These are phyloP conservation scores for Pseudogymnoascus sp. DNA, from an alignment of 2,329 filamentous ascomycete genomes.

Conservation along the genomic window DNA sequence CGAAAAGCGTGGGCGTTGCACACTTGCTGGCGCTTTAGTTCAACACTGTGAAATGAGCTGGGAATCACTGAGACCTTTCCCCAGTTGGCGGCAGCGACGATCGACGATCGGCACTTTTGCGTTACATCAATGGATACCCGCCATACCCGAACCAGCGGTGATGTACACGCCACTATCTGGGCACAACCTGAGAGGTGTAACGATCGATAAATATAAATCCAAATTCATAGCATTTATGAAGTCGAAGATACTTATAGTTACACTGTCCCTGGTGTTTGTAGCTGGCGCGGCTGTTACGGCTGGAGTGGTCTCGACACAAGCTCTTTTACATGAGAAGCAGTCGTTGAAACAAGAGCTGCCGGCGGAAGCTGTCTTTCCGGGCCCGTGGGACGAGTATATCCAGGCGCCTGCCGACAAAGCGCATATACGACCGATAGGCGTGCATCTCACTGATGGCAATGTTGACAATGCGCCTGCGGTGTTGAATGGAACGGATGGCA, in stretches of 20 bases:
- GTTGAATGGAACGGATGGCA: conserved; percentile 13
- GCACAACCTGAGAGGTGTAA: neutral
- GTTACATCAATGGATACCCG: neutral
- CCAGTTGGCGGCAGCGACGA: neutral
- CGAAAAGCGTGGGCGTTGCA: too few species aligned
- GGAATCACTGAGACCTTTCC: neutral
- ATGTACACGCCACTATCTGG: neutral
- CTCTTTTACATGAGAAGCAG: neutral
- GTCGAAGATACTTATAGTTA: neutral
- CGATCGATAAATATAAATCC: neutral
- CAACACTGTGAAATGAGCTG: neutral
- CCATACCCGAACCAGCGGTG: neutral
- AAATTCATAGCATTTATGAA: neutral
- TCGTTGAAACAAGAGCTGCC: conserved; percentile 21
- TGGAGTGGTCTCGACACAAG: neutral
- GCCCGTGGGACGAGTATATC: conserved; percentile 34
- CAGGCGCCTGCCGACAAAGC: conserved; percentile 31
- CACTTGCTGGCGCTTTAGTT: too few species aligned
- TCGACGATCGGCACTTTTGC: neutral
- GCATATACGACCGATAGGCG: conserved; percentile 27
- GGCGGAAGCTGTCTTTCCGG: conserved; percentile 29
- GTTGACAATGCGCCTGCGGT: conserved; percentile 19
- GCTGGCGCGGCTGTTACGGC: neutral
- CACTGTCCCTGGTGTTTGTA: neutral
- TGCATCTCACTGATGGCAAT: conserved; percentile 30